Conservation (phyloP, 78 protist genomes). For the Dictyostelium firmibasis region DNA sequence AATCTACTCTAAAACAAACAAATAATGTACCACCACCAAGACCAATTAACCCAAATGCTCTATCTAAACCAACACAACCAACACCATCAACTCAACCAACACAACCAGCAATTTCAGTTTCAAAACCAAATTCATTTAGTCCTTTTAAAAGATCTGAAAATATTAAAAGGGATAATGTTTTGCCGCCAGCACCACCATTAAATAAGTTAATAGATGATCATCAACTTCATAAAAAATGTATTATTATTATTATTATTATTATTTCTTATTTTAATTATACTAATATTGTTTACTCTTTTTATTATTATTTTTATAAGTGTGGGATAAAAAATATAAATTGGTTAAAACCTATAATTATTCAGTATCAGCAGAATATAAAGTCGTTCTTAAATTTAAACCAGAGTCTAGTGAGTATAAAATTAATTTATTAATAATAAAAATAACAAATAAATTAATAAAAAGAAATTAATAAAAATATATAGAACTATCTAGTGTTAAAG, state of each 20-base stretch:
- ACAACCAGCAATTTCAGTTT: not conserved
- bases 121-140: not conserved
- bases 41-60: not conserved
- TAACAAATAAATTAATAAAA: too few relatives aligned
- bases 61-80: not conserved
- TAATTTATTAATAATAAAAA: not conserved
- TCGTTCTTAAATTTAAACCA: not conserved
- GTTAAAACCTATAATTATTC: not conserved
- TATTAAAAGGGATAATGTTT: not conserved
- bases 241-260: not conserved
- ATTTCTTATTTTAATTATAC: not conserved
- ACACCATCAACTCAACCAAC: not conserved
- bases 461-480: too few relatives aligned
- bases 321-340: not conserved
- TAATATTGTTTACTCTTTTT: too few relatives aligned
- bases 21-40: not conserved
- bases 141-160: not conserved
- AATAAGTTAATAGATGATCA: not conserved
- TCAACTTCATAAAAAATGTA: not conserved
- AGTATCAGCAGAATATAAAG: not conserved
- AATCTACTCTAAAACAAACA: not conserved
- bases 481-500: not conserved
- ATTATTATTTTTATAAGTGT: not conserved
- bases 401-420: not conserved
- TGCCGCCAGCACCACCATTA: not conserved